Conservation (phyloP, 1,284 basidiomycete genomes). For the Coriolopsis trogii region DNA sequence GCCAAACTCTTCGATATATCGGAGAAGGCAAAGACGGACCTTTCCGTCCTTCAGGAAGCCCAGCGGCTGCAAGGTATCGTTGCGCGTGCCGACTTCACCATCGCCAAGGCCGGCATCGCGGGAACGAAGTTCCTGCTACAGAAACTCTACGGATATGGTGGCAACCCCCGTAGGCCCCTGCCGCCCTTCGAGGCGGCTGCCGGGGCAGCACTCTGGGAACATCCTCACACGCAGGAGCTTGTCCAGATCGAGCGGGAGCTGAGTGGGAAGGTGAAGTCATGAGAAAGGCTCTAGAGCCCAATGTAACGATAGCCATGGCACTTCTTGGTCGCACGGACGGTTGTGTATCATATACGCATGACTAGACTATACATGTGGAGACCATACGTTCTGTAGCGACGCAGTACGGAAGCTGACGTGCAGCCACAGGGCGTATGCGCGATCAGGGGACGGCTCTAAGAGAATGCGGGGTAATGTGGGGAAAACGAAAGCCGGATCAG, state of each 20-base stretch:
- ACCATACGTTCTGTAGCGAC: neutral
- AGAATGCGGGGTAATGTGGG: slow-evolving; percentile 21
- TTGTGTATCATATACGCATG: slow-evolving; percentile 1
- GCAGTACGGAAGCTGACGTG: neutral
- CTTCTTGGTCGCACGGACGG: neutral
- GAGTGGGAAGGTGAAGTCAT: slow-evolving; percentile 39
- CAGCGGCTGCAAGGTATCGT: slow-evolving; percentile 79
- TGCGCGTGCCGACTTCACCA: slow-evolving; percentile 79
- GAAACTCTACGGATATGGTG: slow-evolving; percentile 78
- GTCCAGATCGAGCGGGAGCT: slow-evolving; percentile 68
- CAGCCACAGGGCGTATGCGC: neutral
- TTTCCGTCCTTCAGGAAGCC: slow-evolving; percentile 67
- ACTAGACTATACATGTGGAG: neutral
- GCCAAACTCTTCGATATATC: slow-evolving; percentile 67
- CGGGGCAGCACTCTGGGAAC: slow-evolving; percentile 66
- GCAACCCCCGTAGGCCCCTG: slow-evolving; percentile 75
- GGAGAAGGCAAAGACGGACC: slow-evolving; percentile 53
- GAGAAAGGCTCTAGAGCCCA: neutral
- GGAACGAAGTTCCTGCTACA: slow-evolving; percentile 83
- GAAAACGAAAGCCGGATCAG: slow-evolving; percentile 15
- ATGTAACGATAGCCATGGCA: neutral
- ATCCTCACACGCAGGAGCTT: slow-evolving; percentile 69
- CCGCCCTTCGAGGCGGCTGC: slow-evolving; percentile 59
- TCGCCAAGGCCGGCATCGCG: slow-evolving; percentile 77
- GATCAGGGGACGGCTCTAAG: too few species aligned